Conservation (phyloP, 2,329 filamentous ascomycete species). For the Diplodia sapinea region DNA sequence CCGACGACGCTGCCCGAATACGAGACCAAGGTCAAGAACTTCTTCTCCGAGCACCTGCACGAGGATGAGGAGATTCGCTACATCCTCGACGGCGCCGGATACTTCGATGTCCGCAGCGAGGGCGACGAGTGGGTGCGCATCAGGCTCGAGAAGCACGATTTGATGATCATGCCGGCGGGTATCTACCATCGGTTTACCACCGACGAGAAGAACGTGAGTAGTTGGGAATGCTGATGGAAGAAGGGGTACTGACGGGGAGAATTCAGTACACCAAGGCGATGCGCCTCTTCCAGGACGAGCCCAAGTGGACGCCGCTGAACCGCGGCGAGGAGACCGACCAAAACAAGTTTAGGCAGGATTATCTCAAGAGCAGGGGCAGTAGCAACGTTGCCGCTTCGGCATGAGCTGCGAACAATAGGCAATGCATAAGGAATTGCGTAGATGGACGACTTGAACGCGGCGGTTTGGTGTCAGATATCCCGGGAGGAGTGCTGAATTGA, state of each 20-base stretch:
- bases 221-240: not conserved
- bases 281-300: conserved; percentile 96
- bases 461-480: conserved; percentile 9
- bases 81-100: conserved; percentile 84
- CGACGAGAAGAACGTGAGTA: conserved; percentile 82
- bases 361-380: conserved; percentile 58
- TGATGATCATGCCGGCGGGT: conserved; percentile 91
- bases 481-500: not conserved
- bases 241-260: not conserved
- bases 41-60: conserved; percentile 95
- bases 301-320: conserved; percentile 96
- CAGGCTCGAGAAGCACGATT: conserved; percentile 79
- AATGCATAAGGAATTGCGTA: not conserved
- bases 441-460: not conserved
- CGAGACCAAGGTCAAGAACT: conserved; percentile 90
- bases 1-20: conserved; percentile 87
- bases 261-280: conserved; percentile 89
- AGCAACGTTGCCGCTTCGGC: not conserved
- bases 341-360: conserved; percentile 80
- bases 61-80: conserved; percentile 99
- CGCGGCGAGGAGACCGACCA: conserved; percentile 75
- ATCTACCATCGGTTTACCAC: conserved; percentile 99
- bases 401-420: not conserved
- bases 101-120: conserved; percentile 87
- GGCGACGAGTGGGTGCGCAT: conserved; percentile 91